Evolutionary conservation across 805 yeast genomes (phyloP), one percentile per base, ranked within the genome.

Genomic region (Candida khao-thaluensis): DNA sequence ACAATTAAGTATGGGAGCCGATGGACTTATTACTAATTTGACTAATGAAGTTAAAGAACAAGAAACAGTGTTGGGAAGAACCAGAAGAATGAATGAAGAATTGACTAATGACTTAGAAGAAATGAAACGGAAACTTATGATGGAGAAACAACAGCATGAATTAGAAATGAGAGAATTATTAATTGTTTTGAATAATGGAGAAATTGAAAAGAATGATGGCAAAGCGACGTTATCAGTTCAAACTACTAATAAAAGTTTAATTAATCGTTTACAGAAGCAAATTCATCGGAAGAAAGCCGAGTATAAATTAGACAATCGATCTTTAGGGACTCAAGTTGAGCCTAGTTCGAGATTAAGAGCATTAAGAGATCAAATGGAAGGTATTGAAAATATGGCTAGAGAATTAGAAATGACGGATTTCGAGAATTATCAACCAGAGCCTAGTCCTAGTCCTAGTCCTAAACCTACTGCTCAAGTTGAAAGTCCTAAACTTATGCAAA

Each of bases 361-460:
- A 30, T 69, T 90, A 50, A 71, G 96, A 40, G 86, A 82, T 51
- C 76, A 82, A 55, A 88, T 88, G 95, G 95, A 85, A 43, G 82
- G 78, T 46, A 71, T 90, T 38, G 95, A 86, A 55, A 75, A 77
- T 34, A 85, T 86, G 66, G 96, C 96, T 0, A 68, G 95, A 44
- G 85, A 84, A 52, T 70, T 91, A 42, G 97, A 91, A 57, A 82
- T 79, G 76, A 83, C 85, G 15, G 93, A 88, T 48, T 89, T 87
- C 52, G 82, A 76, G 36, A 61, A 56, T 9, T 68, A 67, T 43
- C 27, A 25, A 37, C 31, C 30, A 20, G 37, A 32, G 11, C 17
- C 18, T 16, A 12, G 6, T 5, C 20, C 23, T 17, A 37, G 42
- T 1, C 31, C n/a, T 14, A n/a, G 8, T 6, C 9, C 7, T 8